Percentiles rank a stretch among this genome's conserved stretches.
Conservation (phyloP, 2,329 filamentous ascomycete genomes). For the Cordyceps farinosa region DNA sequence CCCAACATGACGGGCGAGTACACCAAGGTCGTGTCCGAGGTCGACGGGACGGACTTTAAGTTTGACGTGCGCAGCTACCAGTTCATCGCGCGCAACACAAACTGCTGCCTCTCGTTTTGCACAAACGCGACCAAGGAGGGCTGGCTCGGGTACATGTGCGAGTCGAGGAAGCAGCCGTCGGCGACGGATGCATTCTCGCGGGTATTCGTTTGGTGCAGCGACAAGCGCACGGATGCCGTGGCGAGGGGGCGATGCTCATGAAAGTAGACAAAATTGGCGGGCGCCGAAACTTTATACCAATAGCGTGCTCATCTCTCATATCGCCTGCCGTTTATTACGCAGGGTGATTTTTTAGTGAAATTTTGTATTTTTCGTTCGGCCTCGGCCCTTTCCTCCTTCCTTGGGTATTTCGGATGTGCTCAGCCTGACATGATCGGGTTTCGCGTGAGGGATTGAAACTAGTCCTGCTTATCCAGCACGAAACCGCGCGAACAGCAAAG, state of each 20-base stretch:
- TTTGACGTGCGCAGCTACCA: constrained; percentile 24
- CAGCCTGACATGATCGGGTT: not conserved
- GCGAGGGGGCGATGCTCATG: constrained; percentile 4
- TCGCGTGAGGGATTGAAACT: not conserved
- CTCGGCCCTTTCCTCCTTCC: not conserved
- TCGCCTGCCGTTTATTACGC: not conserved
- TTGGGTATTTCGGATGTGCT: not conserved
- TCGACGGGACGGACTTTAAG: constrained; percentile 25
- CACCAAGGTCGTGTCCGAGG: constrained; percentile 25
- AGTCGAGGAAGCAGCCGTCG: constrained; percentile 2
- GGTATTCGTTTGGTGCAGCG: constrained; percentile 11
- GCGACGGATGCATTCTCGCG: constrained; percentile 2
- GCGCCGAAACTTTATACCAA: not conserved
- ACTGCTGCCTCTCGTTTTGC: constrained; percentile 27
- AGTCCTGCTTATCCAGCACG: not conserved
- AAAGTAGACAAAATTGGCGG: not conserved
- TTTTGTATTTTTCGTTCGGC: no score
- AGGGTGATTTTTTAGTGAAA: no score
- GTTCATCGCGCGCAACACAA: constrained; percentile 22
- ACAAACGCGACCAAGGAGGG: constrained; percentile 23
- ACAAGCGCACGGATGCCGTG: not conserved
- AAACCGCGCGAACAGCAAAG: not conserved
- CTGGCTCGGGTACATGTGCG: constrained; percentile 27
- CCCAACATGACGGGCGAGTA: constrained; percentile 24
- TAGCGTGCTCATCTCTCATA: not conserved